Evolutionary conservation across 768 basidiomycete genomes (phyloP), one percentile per base, ranked within the genome.

Genomic region (Guyanaporus albipodus): DNA sequence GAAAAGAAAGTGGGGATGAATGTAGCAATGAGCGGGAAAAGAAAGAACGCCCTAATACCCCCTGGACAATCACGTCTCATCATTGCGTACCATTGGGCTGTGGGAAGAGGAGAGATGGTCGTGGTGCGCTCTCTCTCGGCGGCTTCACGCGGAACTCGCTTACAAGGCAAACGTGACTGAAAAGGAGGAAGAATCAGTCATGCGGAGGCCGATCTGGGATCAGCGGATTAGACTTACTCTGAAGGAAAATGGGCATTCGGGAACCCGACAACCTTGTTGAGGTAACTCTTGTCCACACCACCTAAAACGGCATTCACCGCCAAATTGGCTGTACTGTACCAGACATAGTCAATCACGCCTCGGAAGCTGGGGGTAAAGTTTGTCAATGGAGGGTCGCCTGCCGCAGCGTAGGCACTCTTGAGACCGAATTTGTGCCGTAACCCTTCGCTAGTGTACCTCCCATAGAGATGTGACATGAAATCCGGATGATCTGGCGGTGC

Each of bases 211-310:
- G 38, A 40, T 42, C 37, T 53, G 38, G 8, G 15, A 42, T 27
- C 39, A 46, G 31, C 28, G 38, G 35, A 46, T 46, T 49, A 37
- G 14, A 84, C 91, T 63, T 68, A 97, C 93, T 97, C 94, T 49
- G 92, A 94, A 19, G 95, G 92, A 76, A 93, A 96, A 63, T 97
- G 91, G 2, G 84, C 80, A 67, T 97, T 94, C 23, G 96, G 96
- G 76, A 98, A 98, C 29, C 96, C 96, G 36, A 97, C 95, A 15
- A 82, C 82, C 71, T 91, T 91, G 54, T 86, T 82, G 63, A 97
- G 64, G 72, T 99, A 99, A 21, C 63, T 63, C 57, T 74, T 76
- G 63, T 97, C 93, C 48, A 97, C 83, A 64, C 87, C 91, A 12
- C 89, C 89, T 35, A 98, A 73, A n/a, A 95, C 81, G 18, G 84